Percentiles rank a stretch among this genome's conserved stretches.
These are phyloP conservation scores for Xylaria sp. DNA, from an alignment of 2,329 filamentous ascomycete genomes.

Conservation along the genomic window DNA sequence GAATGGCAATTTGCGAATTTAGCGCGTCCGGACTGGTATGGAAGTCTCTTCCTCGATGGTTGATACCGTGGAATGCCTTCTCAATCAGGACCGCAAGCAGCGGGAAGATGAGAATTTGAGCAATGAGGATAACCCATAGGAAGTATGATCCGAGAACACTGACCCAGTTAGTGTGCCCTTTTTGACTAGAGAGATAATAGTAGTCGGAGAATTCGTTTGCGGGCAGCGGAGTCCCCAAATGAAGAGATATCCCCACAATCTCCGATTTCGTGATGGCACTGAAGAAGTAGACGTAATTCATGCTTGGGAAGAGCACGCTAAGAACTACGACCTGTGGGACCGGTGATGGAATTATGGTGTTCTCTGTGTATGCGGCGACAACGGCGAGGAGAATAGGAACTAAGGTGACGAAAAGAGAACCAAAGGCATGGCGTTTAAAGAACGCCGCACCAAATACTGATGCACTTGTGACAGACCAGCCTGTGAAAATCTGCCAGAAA, in stretches of 20 bases:
- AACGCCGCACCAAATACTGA: neutral
- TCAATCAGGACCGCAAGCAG: neutral
- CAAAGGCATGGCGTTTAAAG: neutral
- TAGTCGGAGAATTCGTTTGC: neutral
- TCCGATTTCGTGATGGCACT: neutral
- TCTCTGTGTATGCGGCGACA: neutral
- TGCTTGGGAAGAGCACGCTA: neutral
- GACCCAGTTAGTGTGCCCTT: neutral
- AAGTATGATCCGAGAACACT: neutral
- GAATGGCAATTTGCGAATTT: neutral
- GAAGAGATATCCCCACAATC: neutral
- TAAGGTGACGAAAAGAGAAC: neutral
- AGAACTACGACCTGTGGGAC: neutral
- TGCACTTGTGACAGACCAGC: neutral
- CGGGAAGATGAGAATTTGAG: neutral
- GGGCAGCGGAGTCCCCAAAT: neutral
- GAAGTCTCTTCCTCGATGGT: neutral
- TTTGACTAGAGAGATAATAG: neutral
- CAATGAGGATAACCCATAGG: neutral
- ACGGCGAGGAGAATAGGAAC: neutral
- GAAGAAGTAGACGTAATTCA: constrained; percentile 1
- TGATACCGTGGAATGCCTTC: neutral
- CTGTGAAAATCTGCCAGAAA: neutral
- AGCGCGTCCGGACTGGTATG: neutral
- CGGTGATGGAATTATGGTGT: neutral